A percentile compares a stretch with the other conserved stretches of the same genome.
phyloP scores from a whole-genome alignment of 306 rosid genomes.

The Prunus mongolica region DNA sequence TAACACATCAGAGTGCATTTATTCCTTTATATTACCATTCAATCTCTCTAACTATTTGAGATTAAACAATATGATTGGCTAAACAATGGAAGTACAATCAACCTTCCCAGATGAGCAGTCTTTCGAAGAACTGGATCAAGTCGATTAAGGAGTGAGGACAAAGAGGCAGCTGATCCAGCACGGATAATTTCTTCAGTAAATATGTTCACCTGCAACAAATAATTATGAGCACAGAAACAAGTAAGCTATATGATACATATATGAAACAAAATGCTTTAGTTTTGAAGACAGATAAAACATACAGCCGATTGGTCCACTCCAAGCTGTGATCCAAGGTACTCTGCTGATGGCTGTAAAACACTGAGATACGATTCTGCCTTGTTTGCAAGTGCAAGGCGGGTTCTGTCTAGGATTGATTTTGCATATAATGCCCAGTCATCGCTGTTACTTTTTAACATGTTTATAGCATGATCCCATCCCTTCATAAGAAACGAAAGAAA shows the following conservation, averaged over 20 bases:
- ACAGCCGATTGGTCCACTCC: constrained; percentile 92
- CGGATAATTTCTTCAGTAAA: constrained; percentile 98
- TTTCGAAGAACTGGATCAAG: constrained; percentile 91
- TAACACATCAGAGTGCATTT: not conserved
- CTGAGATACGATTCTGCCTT: constrained; percentile 79
- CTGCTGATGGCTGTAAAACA: constrained; percentile 91
- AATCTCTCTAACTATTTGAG: constrained; percentile 8
- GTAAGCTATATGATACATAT: not conserved
- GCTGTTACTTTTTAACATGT: constrained; percentile 54
- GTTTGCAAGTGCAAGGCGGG: constrained; percentile 85
- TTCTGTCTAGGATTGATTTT: constrained; percentile 94
- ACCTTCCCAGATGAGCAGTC: constrained; percentile 97
- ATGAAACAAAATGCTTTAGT: constrained; percentile 1
- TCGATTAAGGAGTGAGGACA: constrained; percentile 83
- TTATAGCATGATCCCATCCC: constrained; percentile 87
- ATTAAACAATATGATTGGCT: constrained; percentile 18
- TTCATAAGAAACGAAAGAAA: constrained; percentile 39
- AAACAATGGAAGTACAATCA: constrained; percentile 19
- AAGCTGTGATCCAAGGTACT: constrained; percentile 89
- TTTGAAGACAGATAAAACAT: constrained; percentile 26
- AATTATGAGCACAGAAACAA: constrained; percentile 37
- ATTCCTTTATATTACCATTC: not conserved
- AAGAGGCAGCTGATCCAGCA: constrained; percentile 95
- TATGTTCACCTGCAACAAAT: constrained; percentile 71
- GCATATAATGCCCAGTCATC: constrained; percentile 84